Evolutionary conservation across 176 grass and related monocot species (phyloP).

Genomic region (Elaeis guineensis): DNA sequence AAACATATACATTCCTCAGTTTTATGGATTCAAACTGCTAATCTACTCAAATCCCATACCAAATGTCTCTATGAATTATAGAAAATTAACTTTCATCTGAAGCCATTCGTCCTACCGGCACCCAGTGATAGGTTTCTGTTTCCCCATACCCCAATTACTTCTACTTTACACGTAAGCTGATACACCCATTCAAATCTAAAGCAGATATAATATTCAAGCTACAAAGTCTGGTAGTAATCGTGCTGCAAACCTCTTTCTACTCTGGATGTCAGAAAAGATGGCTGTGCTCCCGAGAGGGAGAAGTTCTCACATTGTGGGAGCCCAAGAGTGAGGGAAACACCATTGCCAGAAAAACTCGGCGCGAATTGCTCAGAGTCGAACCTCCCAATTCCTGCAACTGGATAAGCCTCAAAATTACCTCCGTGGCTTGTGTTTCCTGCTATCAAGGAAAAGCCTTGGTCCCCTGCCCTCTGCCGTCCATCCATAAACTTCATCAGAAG

Average conservation of each 20-base stretch:
- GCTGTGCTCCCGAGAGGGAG: slow-evolving; percentile 45
- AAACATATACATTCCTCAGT: slow-evolving; percentile 5
- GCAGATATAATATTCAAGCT: slow-evolving; percentile 14
- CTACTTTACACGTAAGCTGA: too few relatives aligned
- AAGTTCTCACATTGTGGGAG: slow-evolving; percentile 59
- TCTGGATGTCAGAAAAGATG: slow-evolving; percentile 61
- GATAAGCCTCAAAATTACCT: slow-evolving; percentile 20
- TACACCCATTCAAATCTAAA: too few relatives aligned
- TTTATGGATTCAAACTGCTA: not conserved
- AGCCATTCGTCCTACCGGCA: not conserved
- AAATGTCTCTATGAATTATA: not conserved
- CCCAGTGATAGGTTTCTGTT: not conserved
- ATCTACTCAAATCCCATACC: slow-evolving; percentile 1
- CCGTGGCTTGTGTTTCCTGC: not conserved
- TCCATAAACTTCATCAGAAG: slow-evolving; percentile 96
- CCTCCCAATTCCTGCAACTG: slow-evolving; percentile 43
- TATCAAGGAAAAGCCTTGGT: slow-evolving; percentile 11
- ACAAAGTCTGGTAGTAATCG: slow-evolving; percentile 84
- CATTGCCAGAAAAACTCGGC: slow-evolving; percentile 44
- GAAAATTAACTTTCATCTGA: not conserved
- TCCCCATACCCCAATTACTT: too few relatives aligned
- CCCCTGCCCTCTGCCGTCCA: slow-evolving; percentile 28
- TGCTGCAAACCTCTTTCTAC: slow-evolving; percentile 65
- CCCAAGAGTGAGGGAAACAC: slow-evolving; percentile 83
- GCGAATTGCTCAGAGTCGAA: slow-evolving; percentile 63